Evolutionary conservation across 345 rosid genomes (phyloP).

Genomic region (Aquilaria yunnanensis): DNA sequence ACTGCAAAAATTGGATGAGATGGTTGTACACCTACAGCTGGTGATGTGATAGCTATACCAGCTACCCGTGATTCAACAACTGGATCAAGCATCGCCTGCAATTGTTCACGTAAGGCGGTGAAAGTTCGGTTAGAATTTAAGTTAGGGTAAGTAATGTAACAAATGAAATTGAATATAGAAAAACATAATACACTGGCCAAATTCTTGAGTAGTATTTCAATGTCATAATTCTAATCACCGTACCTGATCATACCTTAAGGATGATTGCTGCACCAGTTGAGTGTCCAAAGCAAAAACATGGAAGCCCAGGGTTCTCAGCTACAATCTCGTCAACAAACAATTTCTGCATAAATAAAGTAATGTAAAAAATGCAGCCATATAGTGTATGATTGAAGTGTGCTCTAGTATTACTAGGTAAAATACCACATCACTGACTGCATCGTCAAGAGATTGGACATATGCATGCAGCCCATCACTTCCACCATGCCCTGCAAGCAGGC

Average conservation of each 20-base stretch:
- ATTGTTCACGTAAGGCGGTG: background rate
- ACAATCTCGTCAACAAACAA: slow-evolving; percentile 54
- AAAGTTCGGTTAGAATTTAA: background rate
- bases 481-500: slow-evolving; percentile 63
- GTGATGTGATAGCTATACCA: slow-evolving; percentile 74
- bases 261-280: slow-evolving; percentile 80
- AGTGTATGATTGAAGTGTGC: background rate
- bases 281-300: slow-evolving; percentile 92
- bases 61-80: slow-evolving; percentile 42
- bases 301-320: slow-evolving; percentile 59
- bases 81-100: slow-evolving; percentile 63
- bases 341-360: slow-evolving; percentile 40
- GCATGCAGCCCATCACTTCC: slow-evolving; percentile 22
- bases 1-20: slow-evolving; percentile 72
- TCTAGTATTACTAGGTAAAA: background rate
- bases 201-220: no score
- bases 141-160: no score
- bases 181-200: no score
- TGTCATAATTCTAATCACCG: no score
- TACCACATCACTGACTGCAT: slow-evolving; percentile 73
- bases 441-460: slow-evolving; percentile 81
- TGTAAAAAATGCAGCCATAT: no score
- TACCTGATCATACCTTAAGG: no score
- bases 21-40: slow-evolving; percentile 91
- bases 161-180: no score